These are phyloP conservation scores for Mallotus repandus DNA, from an alignment of 441 rosid genomes.

Conservation along the genomic window DNA sequence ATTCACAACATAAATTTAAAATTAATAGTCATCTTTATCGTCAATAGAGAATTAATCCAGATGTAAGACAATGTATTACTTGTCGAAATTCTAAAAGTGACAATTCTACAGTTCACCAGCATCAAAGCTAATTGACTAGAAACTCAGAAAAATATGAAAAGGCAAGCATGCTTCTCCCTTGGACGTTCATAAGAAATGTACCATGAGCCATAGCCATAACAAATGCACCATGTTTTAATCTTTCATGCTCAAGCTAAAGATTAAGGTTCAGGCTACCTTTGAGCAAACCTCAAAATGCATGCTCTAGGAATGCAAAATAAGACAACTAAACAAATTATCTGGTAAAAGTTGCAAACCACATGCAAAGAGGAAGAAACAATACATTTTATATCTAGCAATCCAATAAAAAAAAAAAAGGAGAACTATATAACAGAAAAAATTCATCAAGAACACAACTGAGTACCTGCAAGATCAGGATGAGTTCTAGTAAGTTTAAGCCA, in stretches of 20 bases:
- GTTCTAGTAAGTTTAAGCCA: conserved; percentile 77
- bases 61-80: too few relatives aligned
- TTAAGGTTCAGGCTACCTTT: neutral
- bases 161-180: neutral
- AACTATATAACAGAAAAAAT: neutral
- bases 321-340: neutral
- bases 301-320: conserved; percentile 2
- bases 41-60: too few relatives aligned
- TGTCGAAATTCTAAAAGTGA: neutral
- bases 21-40: too few relatives aligned
- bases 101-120: neutral
- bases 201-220: too few relatives aligned
- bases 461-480: conserved; percentile 97
- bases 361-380: neutral
- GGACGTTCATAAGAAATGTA: neutral
- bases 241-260: neutral
- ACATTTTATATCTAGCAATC: neutral
- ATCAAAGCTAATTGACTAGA: neutral
- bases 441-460: neutral
- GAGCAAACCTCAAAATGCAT: neutral
- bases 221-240: neutral
- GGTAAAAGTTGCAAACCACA: neutral
- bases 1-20: neutral
- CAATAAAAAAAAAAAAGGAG: neutral
- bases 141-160: too few relatives aligned